Conservation (phyloP, 2,329 filamentous ascomycete species). For the Fusarium abutilonis region DNA sequence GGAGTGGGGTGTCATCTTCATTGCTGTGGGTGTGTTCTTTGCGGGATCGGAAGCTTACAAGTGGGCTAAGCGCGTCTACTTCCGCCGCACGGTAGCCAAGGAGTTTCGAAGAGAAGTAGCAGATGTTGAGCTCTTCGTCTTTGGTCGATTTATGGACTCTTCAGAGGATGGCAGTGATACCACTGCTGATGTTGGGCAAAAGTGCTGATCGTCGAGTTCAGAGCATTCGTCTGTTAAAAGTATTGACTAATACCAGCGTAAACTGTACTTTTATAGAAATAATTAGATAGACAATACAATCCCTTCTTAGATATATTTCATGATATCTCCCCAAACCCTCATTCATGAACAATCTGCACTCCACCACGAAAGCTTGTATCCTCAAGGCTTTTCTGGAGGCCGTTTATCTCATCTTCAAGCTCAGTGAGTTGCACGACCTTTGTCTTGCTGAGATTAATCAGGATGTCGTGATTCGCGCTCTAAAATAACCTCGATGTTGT, state of each 20-base stretch:
- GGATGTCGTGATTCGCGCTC: too few relatives aligned
- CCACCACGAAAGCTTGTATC: slow-evolving; percentile 10
- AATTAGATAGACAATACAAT: too few relatives aligned
- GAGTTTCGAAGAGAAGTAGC: slow-evolving; percentile 37
- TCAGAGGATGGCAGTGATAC: slow-evolving; percentile 26
- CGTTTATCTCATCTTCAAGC: slow-evolving; percentile 41
- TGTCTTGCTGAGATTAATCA: too few relatives aligned
- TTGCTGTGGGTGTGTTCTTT: slow-evolving; percentile 70
- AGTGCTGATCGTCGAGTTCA: neutral
- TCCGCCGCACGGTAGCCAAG: slow-evolving; percentile 49
- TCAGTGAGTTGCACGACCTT: too few relatives aligned
- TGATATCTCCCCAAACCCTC: neutral
- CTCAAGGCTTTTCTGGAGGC: slow-evolving; percentile 27
- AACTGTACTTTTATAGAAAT: too few relatives aligned
- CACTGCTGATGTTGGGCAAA: slow-evolving; percentile 9
- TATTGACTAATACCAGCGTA: too few relatives aligned
- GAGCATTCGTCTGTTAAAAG: neutral
- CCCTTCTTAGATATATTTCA: neutral
- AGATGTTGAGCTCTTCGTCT: slow-evolving; percentile 39
- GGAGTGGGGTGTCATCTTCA: slow-evolving; percentile 76
- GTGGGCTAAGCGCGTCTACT: slow-evolving; percentile 68
- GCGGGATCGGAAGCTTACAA: slow-evolving; percentile 73
- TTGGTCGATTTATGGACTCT: slow-evolving; percentile 28
- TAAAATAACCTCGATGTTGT: too few relatives aligned
- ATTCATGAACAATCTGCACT: neutral